These are phyloP conservation scores for Aspergillus baeticus DNA, from an alignment of 495 filamentous ascomycete species.

Conservation along the genomic window DNA sequence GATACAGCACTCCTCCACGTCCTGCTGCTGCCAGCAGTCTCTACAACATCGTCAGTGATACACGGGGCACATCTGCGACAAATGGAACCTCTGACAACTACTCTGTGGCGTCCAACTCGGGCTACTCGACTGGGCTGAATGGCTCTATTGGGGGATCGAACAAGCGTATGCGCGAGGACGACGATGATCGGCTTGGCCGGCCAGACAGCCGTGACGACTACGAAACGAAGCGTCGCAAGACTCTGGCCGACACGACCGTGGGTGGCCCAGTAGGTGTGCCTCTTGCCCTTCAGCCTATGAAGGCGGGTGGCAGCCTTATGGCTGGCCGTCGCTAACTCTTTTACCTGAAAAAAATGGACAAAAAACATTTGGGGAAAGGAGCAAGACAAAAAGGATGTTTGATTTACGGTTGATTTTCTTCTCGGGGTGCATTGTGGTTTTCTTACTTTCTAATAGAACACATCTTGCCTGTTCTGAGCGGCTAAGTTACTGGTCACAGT, in stretches of 20 bases:
- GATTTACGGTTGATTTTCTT: slow-evolving; percentile 7
- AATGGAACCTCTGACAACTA: slow-evolving; percentile 76
- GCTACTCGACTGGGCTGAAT: slow-evolving; percentile 60
- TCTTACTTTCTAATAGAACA: slow-evolving; percentile 27
- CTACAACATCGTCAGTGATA: slow-evolving; percentile 89
- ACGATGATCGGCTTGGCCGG: slow-evolving; percentile 71
- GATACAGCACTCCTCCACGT: slow-evolving; percentile 81
- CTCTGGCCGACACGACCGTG: slow-evolving; percentile 60
- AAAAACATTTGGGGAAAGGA: slow-evolving; percentile 1
- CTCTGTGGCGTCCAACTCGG: slow-evolving; percentile 51
- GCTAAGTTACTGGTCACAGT: background rate
- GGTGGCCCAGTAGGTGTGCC: slow-evolving; percentile 43
- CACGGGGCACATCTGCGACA: slow-evolving; percentile 57
- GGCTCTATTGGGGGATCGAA: slow-evolving; percentile 61
- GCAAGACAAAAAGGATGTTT: slow-evolving; percentile 12
- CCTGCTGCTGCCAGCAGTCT: slow-evolving; percentile 70
- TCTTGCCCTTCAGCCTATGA: slow-evolving; percentile 43
- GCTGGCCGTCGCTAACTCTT: slow-evolving; percentile 38
- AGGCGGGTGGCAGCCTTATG: slow-evolving; percentile 40
- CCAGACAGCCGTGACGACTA: slow-evolving; percentile 66
- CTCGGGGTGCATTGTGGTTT: slow-evolving; percentile 16
- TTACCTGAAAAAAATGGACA: slow-evolving; percentile 1
- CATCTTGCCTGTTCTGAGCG: slow-evolving; percentile 7
- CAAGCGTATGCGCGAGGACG: slow-evolving; percentile 79
- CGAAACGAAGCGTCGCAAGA: slow-evolving; percentile 82